phyloP scores from a whole-genome alignment of 768 basidiomycete genomes.

The Pleurotus pulmonarius region DNA sequence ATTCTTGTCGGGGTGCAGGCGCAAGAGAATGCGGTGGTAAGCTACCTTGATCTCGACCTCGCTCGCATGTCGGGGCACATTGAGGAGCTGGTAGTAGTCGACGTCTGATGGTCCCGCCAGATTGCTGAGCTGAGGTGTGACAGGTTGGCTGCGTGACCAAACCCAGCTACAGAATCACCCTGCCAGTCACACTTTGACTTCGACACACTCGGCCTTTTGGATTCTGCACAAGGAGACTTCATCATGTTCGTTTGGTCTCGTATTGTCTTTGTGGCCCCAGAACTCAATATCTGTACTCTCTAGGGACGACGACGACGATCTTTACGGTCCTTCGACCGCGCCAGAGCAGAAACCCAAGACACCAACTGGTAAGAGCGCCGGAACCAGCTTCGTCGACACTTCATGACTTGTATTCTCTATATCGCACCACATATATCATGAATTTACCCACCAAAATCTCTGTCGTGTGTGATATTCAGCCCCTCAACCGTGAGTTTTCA shows the following conservation, averaged over 20 bases:
- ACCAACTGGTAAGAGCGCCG: slow-evolving; percentile 6
- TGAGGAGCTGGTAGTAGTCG: slow-evolving; percentile 63
- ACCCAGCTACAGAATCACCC: not conserved
- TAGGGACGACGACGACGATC: slow-evolving; percentile 7
- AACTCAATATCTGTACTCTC: not conserved
- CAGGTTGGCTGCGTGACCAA: not conserved
- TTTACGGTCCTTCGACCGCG: not conserved
- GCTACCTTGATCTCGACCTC: slow-evolving; percentile 57
- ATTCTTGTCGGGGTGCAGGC: slow-evolving; percentile 53
- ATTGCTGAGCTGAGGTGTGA: slow-evolving; percentile 2
- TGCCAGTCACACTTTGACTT: not conserved
- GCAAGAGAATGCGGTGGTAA: slow-evolving; percentile 65
- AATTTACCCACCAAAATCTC: slow-evolving; percentile 32
- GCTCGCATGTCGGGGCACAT: slow-evolving; percentile 45
- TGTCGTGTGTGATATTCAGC: slow-evolving; percentile 44
- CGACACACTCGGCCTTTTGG: not conserved
- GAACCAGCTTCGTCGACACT: not conserved
- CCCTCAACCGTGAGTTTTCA: slow-evolving; percentile 58
- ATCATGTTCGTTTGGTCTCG: not conserved
- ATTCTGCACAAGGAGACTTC: not conserved
- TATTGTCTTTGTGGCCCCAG: not conserved
- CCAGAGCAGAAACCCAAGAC: slow-evolving; percentile 2
- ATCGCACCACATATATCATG: slow-evolving; percentile 29
- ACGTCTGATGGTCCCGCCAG: slow-evolving; percentile 13
- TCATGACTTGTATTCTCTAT: slow-evolving; percentile 14